Percentiles rank a stretch among this genome's conserved stretches.
Evolutionary conservation across 176 grass and related monocot genomes (phyloP).

Genomic region (Phoenix roebelenii): DNA sequence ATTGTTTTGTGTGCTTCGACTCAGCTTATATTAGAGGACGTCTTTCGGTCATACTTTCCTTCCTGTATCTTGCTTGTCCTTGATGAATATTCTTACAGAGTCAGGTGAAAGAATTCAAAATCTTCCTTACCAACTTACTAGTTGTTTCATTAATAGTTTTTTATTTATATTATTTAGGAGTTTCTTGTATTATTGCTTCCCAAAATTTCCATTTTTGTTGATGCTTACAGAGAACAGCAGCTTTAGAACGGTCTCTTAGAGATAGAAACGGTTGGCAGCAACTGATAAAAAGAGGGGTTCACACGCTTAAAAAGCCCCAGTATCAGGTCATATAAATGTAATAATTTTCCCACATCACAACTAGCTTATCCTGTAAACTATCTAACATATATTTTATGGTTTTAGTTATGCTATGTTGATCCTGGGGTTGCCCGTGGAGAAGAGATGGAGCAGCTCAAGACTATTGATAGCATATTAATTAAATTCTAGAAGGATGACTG

Average conservation of each 20-base stretch:
- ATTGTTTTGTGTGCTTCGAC: too few species aligned
- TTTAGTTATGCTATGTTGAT: slow-evolving; percentile 82
- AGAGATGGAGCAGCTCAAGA: slow-evolving; percentile 67
- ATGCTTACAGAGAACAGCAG: slow-evolving; percentile 49
- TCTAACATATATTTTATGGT: slow-evolving; percentile 9
- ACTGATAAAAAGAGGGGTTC: slow-evolving; percentile 71
- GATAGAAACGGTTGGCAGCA: slow-evolving; percentile 63
- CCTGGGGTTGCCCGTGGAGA: slow-evolving; percentile 44
- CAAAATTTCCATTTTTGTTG: background rate
- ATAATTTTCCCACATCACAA: background rate
- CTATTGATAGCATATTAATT: slow-evolving; percentile 59
- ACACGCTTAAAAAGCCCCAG: slow-evolving; percentile 72
- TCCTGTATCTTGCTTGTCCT: too few species aligned
- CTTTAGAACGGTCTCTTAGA: slow-evolving; percentile 52
- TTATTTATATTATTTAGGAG: background rate
- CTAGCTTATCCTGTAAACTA: background rate
- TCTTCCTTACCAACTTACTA: background rate
- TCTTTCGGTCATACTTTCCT: too few species aligned
- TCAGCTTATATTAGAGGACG: too few species aligned
- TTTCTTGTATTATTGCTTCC: background rate
- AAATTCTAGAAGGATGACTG: slow-evolving; percentile 34
- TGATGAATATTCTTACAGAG: too few species aligned
- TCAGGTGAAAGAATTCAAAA: background rate
- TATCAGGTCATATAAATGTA: slow-evolving; percentile 64
- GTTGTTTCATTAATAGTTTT: background rate